Evolutionary conservation across 495 filamentous ascomycete species (phyloP).

Genomic region (Penicillium verhagenii): DNA sequence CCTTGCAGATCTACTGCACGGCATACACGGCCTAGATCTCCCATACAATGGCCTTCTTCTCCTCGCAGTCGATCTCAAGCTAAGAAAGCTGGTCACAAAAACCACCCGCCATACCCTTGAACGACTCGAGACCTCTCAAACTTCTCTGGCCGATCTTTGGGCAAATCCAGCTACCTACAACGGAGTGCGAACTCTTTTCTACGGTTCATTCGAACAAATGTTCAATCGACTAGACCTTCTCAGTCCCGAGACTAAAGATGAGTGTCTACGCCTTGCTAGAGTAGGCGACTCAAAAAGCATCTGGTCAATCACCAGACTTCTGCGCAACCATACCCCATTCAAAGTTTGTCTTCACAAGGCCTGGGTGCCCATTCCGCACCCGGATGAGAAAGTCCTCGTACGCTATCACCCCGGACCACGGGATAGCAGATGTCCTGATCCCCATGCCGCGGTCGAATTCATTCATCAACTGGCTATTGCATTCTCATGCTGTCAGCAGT

Average conservation of each 20-base stretch:
- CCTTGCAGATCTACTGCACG: slow-evolving; percentile 29
- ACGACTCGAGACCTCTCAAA: slow-evolving; percentile 29
- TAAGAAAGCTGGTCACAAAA: slow-evolving; percentile 23
- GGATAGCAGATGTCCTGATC: slow-evolving; percentile 29
- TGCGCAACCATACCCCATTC: slow-evolving; percentile 39
- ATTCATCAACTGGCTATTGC: slow-evolving; percentile 40
- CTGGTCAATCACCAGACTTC: slow-evolving; percentile 36
- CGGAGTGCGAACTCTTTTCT: slow-evolving; percentile 24
- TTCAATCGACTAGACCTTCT: slow-evolving; percentile 38
- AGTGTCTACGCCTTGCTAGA: slow-evolving; percentile 31
- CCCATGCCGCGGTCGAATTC: slow-evolving; percentile 36
- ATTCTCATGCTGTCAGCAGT: slow-evolving; percentile 29
- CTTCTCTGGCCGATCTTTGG: slow-evolving; percentile 34
- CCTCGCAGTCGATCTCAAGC: slow-evolving; percentile 29
- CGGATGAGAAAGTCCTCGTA: slow-evolving; percentile 31
- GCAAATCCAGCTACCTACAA: slow-evolving; percentile 26
- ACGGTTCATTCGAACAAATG: slow-evolving; percentile 29
- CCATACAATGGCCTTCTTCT: slow-evolving; percentile 34
- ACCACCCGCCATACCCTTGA: slow-evolving; percentile 25
- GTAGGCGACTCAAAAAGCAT: slow-evolving; percentile 32
- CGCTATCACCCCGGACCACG: slow-evolving; percentile 28
- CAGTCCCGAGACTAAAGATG: slow-evolving; percentile 25
- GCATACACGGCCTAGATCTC: slow-evolving; percentile 32
- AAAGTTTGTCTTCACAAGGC: slow-evolving; percentile 39
- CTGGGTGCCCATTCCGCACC: slow-evolving; percentile 27